These are phyloP conservation scores for Sclerotinia glacialis DNA, from an alignment of 2,329 filamentous ascomycete species.

Conservation along the genomic window DNA sequence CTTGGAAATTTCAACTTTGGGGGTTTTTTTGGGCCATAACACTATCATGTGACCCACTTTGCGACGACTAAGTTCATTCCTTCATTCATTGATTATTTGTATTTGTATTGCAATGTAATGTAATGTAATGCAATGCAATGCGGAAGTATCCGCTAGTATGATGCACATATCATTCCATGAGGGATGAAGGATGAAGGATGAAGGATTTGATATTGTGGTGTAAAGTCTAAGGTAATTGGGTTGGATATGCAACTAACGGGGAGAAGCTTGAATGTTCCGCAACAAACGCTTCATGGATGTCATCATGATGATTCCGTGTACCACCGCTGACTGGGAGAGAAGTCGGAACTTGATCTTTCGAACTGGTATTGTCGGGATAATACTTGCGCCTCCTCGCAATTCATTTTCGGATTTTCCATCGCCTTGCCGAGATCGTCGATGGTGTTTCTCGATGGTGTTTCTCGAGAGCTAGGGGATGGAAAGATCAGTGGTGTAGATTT, in stretches of 20 bases:
- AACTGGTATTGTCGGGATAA: background rate
- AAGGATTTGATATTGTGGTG: background rate
- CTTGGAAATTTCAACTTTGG: background rate
- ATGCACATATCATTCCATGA: conserved; percentile 4
- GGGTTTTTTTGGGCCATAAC: too few species aligned
- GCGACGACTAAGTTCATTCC: conserved; percentile 8
- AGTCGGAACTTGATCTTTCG: background rate
- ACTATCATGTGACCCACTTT: conserved; percentile 13
- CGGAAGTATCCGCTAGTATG: background rate
- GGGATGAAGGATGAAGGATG: background rate
- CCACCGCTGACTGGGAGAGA: background rate
- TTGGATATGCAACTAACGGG: background rate
- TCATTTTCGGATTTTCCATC: background rate
- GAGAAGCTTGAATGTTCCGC: background rate
- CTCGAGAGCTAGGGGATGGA: background rate
- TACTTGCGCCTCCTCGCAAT: background rate
- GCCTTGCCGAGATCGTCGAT: background rate
- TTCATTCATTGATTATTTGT: background rate
- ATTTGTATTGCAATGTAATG: too few species aligned
- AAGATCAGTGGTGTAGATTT: background rate
- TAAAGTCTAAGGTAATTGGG: background rate
- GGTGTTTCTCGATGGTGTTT: background rate
- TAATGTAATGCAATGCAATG: background rate
- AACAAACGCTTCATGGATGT: too few species aligned
- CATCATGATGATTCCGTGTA: background rate